Evolutionary conservation across 2,329 filamentous ascomycete species (phyloP).

Genomic region (Aspergillus felis): DNA sequence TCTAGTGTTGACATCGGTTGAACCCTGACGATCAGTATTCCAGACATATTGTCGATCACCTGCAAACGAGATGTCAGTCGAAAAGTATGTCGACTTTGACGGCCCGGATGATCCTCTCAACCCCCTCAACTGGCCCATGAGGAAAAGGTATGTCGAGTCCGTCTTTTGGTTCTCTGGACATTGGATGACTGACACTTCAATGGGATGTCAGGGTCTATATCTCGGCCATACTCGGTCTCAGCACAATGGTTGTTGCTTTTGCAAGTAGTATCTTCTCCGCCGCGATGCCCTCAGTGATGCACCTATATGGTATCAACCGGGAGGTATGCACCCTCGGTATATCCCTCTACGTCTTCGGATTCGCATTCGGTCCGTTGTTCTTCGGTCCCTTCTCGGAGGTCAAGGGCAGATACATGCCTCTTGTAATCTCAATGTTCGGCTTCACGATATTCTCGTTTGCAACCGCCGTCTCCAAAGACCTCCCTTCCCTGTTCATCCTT

Average conservation of each 20-base stretch:
- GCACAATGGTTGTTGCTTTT: slow-evolving; percentile 18
- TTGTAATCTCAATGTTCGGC: slow-evolving; percentile 36
- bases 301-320: slow-evolving; percentile 7
- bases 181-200: not conserved
- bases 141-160: slow-evolving; percentile 7
- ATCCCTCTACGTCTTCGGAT: not conserved
- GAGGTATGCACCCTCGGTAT: slow-evolving; percentile 7
- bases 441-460: slow-evolving; percentile 43
- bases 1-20: not conserved
- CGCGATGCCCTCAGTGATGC: slow-evolving; percentile 9
- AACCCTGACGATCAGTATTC: not conserved
- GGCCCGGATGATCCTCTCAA: slow-evolving; percentile 8
- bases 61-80: not conserved
- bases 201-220: slow-evolving; percentile 8
- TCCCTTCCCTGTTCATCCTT: slow-evolving; percentile 32
- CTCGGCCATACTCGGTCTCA: slow-evolving; percentile 8
- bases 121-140: slow-evolving; percentile 10
- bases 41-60: not conserved
- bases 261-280: slow-evolving; percentile 21
- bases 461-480: slow-evolving; percentile 35
- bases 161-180: not conserved
- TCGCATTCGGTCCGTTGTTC: not conserved
- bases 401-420: slow-evolving; percentile 39
- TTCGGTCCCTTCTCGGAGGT: slow-evolving; percentile 19
- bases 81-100: slow-evolving; percentile 7